Base-by-base conservation (phyloP, 495 filamentous ascomycete species). In the Cryomyces antarcticus region DNA sequence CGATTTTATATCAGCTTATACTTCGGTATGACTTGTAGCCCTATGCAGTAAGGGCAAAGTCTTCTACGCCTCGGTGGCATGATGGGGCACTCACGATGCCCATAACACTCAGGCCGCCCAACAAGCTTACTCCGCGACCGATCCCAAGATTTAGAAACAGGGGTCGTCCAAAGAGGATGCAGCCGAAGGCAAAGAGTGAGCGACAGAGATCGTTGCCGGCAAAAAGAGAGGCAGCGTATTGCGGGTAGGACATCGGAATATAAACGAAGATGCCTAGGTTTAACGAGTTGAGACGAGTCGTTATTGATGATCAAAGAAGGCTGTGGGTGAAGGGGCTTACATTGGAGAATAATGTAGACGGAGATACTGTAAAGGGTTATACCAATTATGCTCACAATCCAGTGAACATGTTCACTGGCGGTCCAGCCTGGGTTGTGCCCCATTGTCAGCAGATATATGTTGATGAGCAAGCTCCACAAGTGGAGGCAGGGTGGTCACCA, bases 211-310 rank as follows among this genome's bases (percentile, higher is more conserved):
- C 72, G 57, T 77, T 79, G 6, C 66, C 68, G 2, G 75, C 73
- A 47, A 80, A 76, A 42, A 78, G 50, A 38, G 57, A 64, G 1
- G 76, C 73, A 5, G 73, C 71, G 48, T 79, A 78, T 48, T 68
- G 63, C 13, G 74, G 74, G 51, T 79, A 79, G 3, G 60, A 62
- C 0, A 77, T 47, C 0, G 74, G 71, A 12, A 80, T 61, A 53
- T 78, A 77, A 24, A 77, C 53, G 56, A 80, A 79, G 42, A 79
- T 61, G 57, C n/a, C n/a, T n/a, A n/a, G n/a, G n/a, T n/a, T n/a
- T n/a, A n/a, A n/a, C n/a, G 63, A 69, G 48, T 72, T 67, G 60
- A 68, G 28, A 38, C n/a, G n/a, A n/a, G n/a, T n/a, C n/a, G n/a
- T n/a, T 35, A 31, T 17, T 62, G 31, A 63, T 46, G 41, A 61